phyloP scores from a whole-genome alignment of 106 monocot species.

The Dendrobium catenatum region DNA sequence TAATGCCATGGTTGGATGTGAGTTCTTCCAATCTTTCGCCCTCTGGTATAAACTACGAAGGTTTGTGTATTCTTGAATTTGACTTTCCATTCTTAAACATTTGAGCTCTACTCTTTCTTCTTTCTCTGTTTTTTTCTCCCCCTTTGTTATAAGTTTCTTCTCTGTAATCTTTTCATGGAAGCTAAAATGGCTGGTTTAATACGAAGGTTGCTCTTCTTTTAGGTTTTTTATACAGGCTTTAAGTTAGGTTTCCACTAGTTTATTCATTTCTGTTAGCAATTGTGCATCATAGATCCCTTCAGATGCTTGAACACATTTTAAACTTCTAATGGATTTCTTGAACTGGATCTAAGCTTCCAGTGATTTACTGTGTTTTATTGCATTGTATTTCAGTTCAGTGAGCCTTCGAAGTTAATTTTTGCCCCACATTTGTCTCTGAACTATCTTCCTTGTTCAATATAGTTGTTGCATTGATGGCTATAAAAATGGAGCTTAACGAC shows the following conservation, averaged over 20 bases:
- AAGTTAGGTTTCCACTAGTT: not conserved
- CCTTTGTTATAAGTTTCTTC: not conserved
- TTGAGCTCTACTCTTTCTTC: not conserved
- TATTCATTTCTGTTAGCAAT: not conserved
- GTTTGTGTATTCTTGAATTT: slow-evolving; percentile 21
- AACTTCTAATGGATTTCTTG: not conserved
- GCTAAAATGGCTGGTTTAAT: not conserved
- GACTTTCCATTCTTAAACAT: not conserved
- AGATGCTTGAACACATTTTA: not conserved
- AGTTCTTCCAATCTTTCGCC: slow-evolving; percentile 72
- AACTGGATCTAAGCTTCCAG: not conserved
- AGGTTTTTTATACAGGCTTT: not conserved
- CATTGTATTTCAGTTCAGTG: not conserved
- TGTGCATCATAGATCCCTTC: too few species aligned
- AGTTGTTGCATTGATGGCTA: slow-evolving; percentile 87
- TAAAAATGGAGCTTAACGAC: slow-evolving; percentile 71
- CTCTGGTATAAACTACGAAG: slow-evolving; percentile 96
- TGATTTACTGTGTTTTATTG: not conserved
- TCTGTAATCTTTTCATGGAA: not conserved
- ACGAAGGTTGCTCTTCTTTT: not conserved
- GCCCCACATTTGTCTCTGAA: not conserved
- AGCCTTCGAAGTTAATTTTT: not conserved
- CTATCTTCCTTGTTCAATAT: slow-evolving; percentile 14
- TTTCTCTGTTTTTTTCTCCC: not conserved
- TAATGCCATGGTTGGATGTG: slow-evolving; percentile 18